A percentile compares a stretch with the other conserved stretches of the same genome.
phyloP scores from a whole-genome alignment of 2,329 filamentous ascomycete species.

The Cyanodermella asteris region DNA sequence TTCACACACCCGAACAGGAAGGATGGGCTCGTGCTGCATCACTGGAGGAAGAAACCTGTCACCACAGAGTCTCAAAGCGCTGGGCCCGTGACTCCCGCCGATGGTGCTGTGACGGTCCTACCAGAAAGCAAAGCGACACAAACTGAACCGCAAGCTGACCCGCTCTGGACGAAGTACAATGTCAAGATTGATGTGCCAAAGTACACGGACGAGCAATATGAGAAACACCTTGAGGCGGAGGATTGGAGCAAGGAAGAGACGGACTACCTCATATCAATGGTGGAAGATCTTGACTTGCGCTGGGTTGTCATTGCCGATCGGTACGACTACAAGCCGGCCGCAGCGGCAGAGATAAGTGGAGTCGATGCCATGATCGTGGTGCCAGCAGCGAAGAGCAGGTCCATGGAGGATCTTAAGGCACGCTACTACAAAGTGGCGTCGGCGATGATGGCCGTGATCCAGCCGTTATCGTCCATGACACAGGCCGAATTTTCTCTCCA shows the following conservation, averaged over 20 bases:
- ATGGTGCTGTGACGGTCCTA: conserved; percentile 14
- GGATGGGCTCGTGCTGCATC: conserved; percentile 49
- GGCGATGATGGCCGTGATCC: conserved; percentile 59
- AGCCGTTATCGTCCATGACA: conserved; percentile 70
- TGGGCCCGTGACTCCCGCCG: conserved; percentile 15
- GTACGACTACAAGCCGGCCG: conserved; percentile 41
- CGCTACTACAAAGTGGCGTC: conserved; percentile 77
- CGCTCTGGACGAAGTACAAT: conserved; percentile 68
- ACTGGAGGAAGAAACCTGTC: conserved; percentile 54
- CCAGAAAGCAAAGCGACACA: conserved; percentile 10
- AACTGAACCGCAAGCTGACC: conserved; percentile 16
- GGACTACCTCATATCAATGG: conserved; percentile 63
- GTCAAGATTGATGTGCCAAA: conserved; percentile 54
- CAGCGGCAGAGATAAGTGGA: conserved; percentile 7
- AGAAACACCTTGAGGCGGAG: conserved; percentile 44
- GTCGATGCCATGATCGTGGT: conserved; percentile 28
- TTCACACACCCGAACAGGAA: conserved; percentile 61
- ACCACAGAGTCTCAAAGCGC: conserved; percentile 15
- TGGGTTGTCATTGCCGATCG: conserved; percentile 87
- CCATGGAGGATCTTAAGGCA: conserved; percentile 76
- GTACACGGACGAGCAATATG: conserved; percentile 78
- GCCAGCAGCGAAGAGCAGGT: conserved; percentile 33
- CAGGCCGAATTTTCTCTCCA: conserved; percentile 62
- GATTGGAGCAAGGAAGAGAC: conserved; percentile 90
- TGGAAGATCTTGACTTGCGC: conserved; percentile 59